Conservation (phyloP, 257 asterid species). For the Penstemon davidsonii region DNA sequence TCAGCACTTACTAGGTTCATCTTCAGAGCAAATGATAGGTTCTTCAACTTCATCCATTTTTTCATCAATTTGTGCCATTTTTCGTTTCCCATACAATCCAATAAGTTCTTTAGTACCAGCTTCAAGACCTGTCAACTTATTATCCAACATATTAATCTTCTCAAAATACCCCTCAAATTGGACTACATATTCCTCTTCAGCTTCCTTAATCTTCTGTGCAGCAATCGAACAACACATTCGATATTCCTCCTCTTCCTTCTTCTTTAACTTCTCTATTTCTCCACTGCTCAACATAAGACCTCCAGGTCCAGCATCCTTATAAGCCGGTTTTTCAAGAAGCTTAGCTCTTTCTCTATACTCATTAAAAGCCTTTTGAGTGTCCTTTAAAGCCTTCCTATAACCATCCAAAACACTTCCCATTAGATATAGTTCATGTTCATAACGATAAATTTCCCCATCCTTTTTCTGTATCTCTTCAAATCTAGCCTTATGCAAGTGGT, state of each 20-base stretch:
- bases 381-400: conserved; percentile 73
- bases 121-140: conserved; percentile 46
- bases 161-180: conserved; percentile 38
- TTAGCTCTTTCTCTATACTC: conserved; percentile 57
- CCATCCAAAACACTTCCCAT: conserved; percentile 67
- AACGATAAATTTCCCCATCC: conserved; percentile 54
- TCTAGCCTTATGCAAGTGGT: conserved; percentile 49
- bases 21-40: neutral
- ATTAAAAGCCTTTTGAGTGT: conserved; percentile 54
- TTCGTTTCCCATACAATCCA: conserved; percentile 26
- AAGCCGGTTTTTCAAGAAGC: conserved; percentile 70
- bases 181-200: conserved; percentile 34
- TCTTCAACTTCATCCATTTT: conserved; percentile 27
- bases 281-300: conserved; percentile 68
- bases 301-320: conserved; percentile 71
- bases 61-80: conserved; percentile 30
- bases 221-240: conserved; percentile 41
- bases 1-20: conserved; percentile 5
- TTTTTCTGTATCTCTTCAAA: conserved; percentile 60
- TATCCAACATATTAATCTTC: conserved; percentile 44
- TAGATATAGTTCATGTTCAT: conserved; percentile 62
- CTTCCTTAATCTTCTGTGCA: conserved; percentile 54
- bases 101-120: conserved; percentile 39
- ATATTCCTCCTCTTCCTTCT: conserved; percentile 61
- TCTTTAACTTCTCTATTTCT: conserved; percentile 57